Conservation (phyloP, 352 stramenopile species). For the Phytophthora uliginosa region DNA sequence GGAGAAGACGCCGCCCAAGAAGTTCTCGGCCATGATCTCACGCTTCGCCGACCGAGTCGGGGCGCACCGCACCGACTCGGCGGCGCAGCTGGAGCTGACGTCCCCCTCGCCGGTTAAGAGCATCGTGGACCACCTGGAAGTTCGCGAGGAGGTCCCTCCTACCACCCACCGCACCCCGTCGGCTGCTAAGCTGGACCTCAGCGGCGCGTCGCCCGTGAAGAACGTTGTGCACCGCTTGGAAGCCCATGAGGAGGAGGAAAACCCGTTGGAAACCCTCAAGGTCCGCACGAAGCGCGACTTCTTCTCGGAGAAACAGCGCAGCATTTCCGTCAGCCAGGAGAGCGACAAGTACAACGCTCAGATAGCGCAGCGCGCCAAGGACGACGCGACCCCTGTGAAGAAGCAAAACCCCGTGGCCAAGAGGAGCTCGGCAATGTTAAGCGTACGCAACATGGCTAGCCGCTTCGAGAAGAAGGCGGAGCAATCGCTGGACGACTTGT, state of each 20-base stretch:
- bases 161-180: conserved; percentile 43
- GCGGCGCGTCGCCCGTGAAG: conserved; percentile 47
- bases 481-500: conserved; percentile 55
- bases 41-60: conserved; percentile 34
- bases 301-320: conserved; percentile 53
- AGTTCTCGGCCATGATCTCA: conserved; percentile 35
- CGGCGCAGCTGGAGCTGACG: conserved; percentile 32
- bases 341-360: conserved; percentile 47
- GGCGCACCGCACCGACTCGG: conserved; percentile 38
- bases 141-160: conserved; percentile 22
- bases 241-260: conserved; percentile 49
- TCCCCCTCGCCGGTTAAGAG: conserved; percentile 26
- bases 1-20: conserved; percentile 35
- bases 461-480: conserved; percentile 59
- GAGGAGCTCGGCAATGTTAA: conserved; percentile 42
- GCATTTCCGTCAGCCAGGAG: conserved; percentile 45
- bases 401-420: conserved; percentile 8
- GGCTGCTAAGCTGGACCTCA: conserved; percentile 39
- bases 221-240: conserved; percentile 68
- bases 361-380: conserved; percentile 27
- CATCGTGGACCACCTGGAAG: conserved; percentile 39
- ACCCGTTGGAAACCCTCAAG: conserved; percentile 57
- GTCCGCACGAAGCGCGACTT: conserved; percentile 70
- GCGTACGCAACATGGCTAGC: conserved; percentile 54
- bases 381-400: conserved; percentile 32